Percentiles rank a stretch among this genome's conserved stretches.
Conservation (phyloP, 1,284 basidiomycete species). For the Cerioporus squamosus region DNA sequence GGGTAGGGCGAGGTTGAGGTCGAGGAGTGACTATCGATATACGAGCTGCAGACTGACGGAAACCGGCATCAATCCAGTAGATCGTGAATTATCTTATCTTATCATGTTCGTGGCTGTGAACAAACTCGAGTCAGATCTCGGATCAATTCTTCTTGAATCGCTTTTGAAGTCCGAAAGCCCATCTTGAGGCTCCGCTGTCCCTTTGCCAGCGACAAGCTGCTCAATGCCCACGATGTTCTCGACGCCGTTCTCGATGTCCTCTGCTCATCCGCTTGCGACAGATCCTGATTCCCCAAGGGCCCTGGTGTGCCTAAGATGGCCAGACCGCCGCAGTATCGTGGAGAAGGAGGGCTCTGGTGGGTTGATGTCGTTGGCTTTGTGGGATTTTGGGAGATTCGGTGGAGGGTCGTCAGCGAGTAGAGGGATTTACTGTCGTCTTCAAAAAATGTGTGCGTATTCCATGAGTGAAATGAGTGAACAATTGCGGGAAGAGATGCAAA, state of each 20-base stretch:
- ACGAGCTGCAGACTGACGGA: background rate
- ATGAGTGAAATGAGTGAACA: conserved; percentile 15
- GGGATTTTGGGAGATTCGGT: conserved; percentile 7
- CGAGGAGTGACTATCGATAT: background rate
- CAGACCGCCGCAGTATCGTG: background rate
- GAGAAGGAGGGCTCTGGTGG: conserved; percentile 1
- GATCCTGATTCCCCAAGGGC: conserved; percentile 2
- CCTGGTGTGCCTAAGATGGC: conserved; percentile 2
- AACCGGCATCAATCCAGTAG: background rate
- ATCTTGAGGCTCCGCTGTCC: conserved; percentile 6
- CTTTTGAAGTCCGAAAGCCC: conserved; percentile 15
- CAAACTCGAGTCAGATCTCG: background rate
- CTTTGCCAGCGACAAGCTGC: background rate
- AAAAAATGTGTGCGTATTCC: conserved; percentile 18
- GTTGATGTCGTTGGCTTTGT: conserved; percentile 1
- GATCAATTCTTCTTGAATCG: background rate
- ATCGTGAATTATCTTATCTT: conserved; percentile 3
- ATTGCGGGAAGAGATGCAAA: conserved; percentile 7
- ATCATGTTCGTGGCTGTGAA: conserved; percentile 6
- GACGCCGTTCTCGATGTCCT: conserved; percentile 8
- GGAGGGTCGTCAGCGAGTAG: conserved; percentile 6
- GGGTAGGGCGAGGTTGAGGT: background rate
- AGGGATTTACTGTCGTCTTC: background rate
- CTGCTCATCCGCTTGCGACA: conserved; percentile 15
- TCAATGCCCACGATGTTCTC: background rate